phyloP scores from a whole-genome alignment of 2,329 filamentous ascomycete genomes.

The Fusarium oligoseptatum region DNA sequence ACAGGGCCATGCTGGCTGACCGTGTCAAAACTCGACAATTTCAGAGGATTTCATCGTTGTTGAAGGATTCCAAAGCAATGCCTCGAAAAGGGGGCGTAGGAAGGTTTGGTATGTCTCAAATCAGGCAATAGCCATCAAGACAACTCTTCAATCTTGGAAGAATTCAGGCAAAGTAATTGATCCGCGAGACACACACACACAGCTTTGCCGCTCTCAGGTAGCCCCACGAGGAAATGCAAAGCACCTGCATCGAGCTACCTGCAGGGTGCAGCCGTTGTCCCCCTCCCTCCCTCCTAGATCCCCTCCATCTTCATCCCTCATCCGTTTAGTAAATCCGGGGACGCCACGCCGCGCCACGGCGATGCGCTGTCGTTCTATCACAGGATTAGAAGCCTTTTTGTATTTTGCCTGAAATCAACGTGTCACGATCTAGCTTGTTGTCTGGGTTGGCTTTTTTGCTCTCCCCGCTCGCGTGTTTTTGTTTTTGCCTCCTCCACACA shows the following conservation, averaged over 20 bases:
- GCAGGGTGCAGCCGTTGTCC: neutral
- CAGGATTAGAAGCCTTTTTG: neutral
- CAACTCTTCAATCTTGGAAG: neutral
- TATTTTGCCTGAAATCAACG: neutral
- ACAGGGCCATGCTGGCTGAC: neutral
- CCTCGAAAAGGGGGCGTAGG: neutral
- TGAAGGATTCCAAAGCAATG: neutral
- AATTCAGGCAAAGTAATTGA: neutral
- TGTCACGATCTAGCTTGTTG: neutral
- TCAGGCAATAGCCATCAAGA: neutral
- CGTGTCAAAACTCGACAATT: neutral
- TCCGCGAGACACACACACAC: neutral
- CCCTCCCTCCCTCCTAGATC: neutral
- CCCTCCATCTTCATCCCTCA: neutral
- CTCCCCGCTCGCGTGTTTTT: neutral
- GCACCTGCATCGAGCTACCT: slow-evolving; percentile 31
- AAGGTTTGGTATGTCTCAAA: neutral
- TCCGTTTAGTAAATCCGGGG: neutral
- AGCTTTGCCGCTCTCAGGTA: neutral
- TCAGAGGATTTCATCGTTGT: neutral
- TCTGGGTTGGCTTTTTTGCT: neutral
- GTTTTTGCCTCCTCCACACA: neutral
- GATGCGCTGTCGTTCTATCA: neutral
- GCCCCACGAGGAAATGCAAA: neutral
- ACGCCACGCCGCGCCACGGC: neutral